Percentiles rank a stretch among this genome's conserved stretches.
phyloP scores from a whole-genome alignment of 2,329 filamentous ascomycete genomes.

The Lasiodiplodia gonubiensis region DNA sequence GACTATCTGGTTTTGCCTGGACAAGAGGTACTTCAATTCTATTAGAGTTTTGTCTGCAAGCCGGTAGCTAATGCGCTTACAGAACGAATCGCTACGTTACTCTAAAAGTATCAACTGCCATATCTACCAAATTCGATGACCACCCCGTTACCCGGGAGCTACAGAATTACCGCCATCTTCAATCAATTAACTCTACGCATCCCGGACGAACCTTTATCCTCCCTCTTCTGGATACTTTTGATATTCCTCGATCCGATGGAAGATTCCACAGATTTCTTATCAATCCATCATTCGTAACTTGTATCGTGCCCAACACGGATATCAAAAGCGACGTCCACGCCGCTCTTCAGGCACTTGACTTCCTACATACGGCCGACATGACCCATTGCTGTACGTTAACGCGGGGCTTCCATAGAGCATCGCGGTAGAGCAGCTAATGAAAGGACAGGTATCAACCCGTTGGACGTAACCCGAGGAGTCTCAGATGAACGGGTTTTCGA shows the following conservation, averaged over 20 bases:
- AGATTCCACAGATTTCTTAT: neutral
- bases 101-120: neutral
- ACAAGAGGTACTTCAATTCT: neutral
- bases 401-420: neutral
- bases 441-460: neutral
- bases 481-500: neutral
- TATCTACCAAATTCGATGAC: neutral
- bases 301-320: neutral
- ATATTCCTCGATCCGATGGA: neutral
- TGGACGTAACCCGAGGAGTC: neutral
- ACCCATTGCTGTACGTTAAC: neutral
- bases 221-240: neutral
- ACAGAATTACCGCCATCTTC: neutral
- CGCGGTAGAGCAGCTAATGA: neutral
- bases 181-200: neutral
- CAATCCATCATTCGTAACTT: neutral
- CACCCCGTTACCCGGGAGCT: neutral
- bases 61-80: neutral
- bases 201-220: neutral
- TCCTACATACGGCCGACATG: neutral
- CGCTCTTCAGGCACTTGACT: neutral
- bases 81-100: neutral
- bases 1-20: neutral
- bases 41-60: neutral
- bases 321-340: neutral